Percentiles rank a stretch among this genome's conserved stretches.
Conservation (phyloP, 2,329 filamentous ascomycete genomes). For the Cladosporium sp. region DNA sequence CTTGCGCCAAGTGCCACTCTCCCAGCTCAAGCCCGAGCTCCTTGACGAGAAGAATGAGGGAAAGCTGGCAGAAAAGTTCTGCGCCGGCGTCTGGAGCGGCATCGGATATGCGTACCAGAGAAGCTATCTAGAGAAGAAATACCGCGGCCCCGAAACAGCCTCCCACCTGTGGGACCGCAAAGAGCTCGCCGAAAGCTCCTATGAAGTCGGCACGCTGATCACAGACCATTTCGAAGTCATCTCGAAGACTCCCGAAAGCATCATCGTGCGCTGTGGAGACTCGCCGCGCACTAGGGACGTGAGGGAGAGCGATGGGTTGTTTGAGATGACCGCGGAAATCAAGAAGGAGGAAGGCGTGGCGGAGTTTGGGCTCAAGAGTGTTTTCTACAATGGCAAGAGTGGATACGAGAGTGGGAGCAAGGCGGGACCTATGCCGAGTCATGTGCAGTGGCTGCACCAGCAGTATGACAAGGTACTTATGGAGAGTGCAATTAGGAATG, state of each 20-base stretch:
- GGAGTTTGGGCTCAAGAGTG: constrained; percentile 63
- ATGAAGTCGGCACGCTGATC: constrained; percentile 60
- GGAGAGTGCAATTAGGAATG: constrained; percentile 48
- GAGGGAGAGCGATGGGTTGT: constrained; percentile 61
- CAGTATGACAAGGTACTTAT: constrained; percentile 55
- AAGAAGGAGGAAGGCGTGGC: constrained; percentile 57
- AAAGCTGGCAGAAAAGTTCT: constrained; percentile 61
- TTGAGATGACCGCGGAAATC: constrained; percentile 59
- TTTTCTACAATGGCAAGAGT: constrained; percentile 52
- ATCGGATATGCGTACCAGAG: constrained; percentile 58
- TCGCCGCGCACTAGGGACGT: constrained; percentile 55
- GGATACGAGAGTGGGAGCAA: constrained; percentile 31
- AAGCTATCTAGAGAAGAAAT: constrained; percentile 56
- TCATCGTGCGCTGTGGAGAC: constrained; percentile 63
- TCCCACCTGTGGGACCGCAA: constrained; percentile 58
- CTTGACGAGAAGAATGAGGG: constrained; percentile 54
- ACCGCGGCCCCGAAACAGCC: constrained; percentile 51
- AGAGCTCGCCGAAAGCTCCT: constrained; percentile 53
- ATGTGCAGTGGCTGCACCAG: constrained; percentile 49
- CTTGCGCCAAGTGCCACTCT: constrained; percentile 58
- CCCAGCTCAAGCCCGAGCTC: constrained; percentile 61
- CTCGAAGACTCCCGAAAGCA: constrained; percentile 56
- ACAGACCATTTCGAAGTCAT: constrained; percentile 71
- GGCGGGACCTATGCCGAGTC: constrained; percentile 41
- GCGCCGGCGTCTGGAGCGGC: constrained; percentile 59